Conservation (phyloP, 768 basidiomycete genomes). For the Glaciozyma martinii region DNA sequence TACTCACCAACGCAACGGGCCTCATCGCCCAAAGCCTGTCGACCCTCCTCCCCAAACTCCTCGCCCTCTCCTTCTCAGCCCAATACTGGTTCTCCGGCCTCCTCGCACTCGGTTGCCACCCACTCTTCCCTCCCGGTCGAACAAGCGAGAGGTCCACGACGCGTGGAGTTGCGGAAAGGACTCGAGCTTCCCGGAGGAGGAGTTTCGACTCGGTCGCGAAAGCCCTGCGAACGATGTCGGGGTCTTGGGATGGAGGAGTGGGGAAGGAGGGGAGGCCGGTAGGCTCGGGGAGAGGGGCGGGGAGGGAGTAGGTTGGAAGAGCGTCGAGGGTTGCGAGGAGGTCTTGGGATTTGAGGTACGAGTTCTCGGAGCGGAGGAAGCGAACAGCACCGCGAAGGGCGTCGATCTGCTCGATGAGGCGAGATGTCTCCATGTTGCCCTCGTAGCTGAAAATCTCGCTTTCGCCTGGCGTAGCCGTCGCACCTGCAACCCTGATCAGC, state of each 20-base stretch:
- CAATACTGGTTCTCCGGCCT: slow-evolving; percentile 27
- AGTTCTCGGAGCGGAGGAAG: slow-evolving; percentile 87
- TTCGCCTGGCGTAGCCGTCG: slow-evolving; percentile 47
- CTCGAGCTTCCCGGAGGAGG: slow-evolving; percentile 79
- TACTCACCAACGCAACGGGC: neutral
- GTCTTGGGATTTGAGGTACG: slow-evolving; percentile 86
- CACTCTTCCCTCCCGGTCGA: neutral
- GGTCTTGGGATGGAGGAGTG: slow-evolving; percentile 28
- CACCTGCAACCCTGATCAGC: slow-evolving; percentile 25
- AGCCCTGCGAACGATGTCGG: slow-evolving; percentile 29
- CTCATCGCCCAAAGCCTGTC: slow-evolving; percentile 5
- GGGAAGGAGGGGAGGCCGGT: slow-evolving; percentile 36
- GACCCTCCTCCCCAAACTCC: slow-evolving; percentile 15
- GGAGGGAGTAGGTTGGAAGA: slow-evolving; percentile 53
- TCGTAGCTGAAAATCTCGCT: slow-evolving; percentile 60
- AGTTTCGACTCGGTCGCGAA: slow-evolving; percentile 73
- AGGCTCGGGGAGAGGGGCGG: slow-evolving; percentile 60
- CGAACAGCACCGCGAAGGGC: slow-evolving; percentile 82
- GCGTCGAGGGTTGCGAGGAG: slow-evolving; percentile 71
- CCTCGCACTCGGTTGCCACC: slow-evolving; percentile 12
- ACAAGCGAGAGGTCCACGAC: slow-evolving; percentile 63
- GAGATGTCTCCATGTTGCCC: slow-evolving; percentile 74
- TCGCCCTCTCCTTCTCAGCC: slow-evolving; percentile 28
- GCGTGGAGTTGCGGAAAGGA: slow-evolving; percentile 67
- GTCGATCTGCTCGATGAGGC: slow-evolving; percentile 81